Conservation (phyloP, 2,329 filamentous ascomycete species). For the Escovopsis sp. region DNA sequence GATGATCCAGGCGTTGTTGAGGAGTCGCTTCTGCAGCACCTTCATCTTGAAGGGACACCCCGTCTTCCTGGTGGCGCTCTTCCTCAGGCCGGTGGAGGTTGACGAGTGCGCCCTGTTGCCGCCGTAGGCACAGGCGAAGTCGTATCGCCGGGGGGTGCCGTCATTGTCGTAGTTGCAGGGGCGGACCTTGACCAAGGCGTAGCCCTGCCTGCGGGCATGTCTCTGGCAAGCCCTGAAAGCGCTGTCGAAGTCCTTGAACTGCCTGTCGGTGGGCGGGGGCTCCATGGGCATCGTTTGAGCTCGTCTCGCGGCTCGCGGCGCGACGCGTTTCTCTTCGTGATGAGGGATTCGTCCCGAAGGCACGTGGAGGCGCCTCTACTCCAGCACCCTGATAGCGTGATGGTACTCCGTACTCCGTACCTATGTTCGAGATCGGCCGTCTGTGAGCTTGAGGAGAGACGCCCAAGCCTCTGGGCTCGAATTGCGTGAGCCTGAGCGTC, state of each 20-base stretch:
- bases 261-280: conserved; percentile 1
- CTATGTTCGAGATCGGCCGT: too few relatives aligned
- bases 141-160: conserved; percentile 1
- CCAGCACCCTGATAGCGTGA: too few relatives aligned
- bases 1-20: neutral
- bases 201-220: conserved; percentile 1
- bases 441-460: too few relatives aligned
- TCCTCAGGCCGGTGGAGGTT: neutral
- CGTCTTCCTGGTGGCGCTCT: neutral
- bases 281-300: conserved; percentile 1
- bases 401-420: too few relatives aligned
- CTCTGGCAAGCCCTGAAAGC: neutral
- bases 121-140: conserved; percentile 1
- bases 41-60: conserved; percentile 5
- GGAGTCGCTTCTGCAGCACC: conserved; percentile 1
- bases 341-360: too few relatives aligned
- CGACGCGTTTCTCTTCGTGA: too few relatives aligned
- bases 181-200: conserved; percentile 1
- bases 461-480: too few relatives aligned
- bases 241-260: neutral
- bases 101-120: conserved; percentile 1
- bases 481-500: too few relatives aligned
- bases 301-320: neutral
- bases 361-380: too few relatives aligned
- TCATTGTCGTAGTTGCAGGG: neutral